phyloP scores from a whole-genome alignment of 202 grass and related monocot species.

The Hordeum pubiflorum region DNA sequence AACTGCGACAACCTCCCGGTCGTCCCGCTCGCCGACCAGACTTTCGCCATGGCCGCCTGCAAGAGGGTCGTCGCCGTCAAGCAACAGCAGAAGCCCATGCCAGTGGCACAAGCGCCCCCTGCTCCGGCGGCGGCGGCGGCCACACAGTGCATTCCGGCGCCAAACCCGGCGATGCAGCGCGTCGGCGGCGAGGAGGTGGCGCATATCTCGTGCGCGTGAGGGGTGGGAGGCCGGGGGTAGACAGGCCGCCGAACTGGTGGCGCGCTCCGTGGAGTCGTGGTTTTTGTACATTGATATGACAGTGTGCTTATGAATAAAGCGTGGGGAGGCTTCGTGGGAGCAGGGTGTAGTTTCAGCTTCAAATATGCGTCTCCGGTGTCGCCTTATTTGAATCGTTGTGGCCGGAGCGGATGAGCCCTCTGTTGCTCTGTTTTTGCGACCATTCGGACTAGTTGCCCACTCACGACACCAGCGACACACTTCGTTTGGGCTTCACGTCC shows the following conservation, averaged over 20 bases:
- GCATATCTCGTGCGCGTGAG: slow-evolving; percentile 40
- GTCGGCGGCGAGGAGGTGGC: slow-evolving; percentile 41
- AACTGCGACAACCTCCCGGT: slow-evolving; percentile 89
- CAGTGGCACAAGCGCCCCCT: not conserved
- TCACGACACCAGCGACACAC: no score
- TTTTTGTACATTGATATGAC: not conserved
- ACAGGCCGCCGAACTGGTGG: not conserved
- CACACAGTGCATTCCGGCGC: not conserved
- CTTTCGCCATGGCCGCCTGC: not conserved
- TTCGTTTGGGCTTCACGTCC: no score
- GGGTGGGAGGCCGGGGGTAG: not conserved
- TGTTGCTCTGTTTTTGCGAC: not conserved
- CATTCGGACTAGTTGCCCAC: not conserved
- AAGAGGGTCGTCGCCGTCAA: slow-evolving; percentile 26
- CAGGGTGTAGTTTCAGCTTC: not conserved
- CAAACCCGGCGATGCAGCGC: slow-evolving; percentile 5
- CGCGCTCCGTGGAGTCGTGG: not conserved
- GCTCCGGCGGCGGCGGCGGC: not conserved
- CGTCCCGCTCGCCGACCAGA: slow-evolving; percentile 38
- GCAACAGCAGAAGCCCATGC: not conserved
- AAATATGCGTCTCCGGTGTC: not conserved
- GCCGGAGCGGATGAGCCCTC: not conserved
- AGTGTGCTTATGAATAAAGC: not conserved
- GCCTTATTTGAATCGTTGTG: no score
- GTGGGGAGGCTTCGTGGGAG: not conserved